Evolutionary conservation across 441 rosid species (phyloP).

Genomic region (Euphorbia schlechtendalii): DNA sequence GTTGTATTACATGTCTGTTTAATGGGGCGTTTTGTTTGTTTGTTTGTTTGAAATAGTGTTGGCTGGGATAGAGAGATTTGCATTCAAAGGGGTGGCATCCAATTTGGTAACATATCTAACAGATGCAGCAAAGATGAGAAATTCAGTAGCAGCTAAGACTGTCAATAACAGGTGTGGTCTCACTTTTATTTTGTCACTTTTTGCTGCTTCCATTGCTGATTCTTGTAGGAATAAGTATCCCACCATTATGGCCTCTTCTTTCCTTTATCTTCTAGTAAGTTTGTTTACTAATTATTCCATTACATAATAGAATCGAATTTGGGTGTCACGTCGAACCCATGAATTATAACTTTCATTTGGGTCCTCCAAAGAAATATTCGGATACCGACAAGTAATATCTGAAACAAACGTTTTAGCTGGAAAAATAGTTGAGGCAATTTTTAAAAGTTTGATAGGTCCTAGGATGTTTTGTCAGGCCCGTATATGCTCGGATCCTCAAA

Average conservation of each 20-base stretch:
- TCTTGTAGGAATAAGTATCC: constrained; percentile 69
- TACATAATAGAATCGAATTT: too few species aligned
- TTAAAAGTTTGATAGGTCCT: too few species aligned
- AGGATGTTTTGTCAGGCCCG: too few species aligned
- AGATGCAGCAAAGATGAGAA: constrained; percentile 69
- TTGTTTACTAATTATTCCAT: neutral
- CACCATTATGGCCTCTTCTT: constrained; percentile 62
- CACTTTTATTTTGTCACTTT: constrained; percentile 74
- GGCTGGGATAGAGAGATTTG: constrained; percentile 89
- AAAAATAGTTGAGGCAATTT: too few species aligned
- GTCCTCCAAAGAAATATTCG: too few species aligned
- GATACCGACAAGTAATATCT: too few species aligned
- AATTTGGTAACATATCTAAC: constrained; percentile 89
- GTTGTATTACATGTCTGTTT: neutral
- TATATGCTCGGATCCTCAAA: too few species aligned
- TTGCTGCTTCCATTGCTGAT: constrained; percentile 79
- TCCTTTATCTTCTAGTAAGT: constrained; percentile 64
- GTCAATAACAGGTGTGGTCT: constrained; percentile 90
- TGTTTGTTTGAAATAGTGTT: constrained; percentile 29
- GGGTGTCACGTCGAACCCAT: too few species aligned
- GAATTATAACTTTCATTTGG: too few species aligned
- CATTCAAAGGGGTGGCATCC: constrained; percentile 91
- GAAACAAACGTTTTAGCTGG: too few species aligned
- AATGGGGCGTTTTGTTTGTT: neutral
- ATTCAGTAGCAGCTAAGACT: constrained; percentile 81